Conservation (phyloP, 2,329 filamentous ascomycete genomes). For the Epichloe glyceriae region DNA sequence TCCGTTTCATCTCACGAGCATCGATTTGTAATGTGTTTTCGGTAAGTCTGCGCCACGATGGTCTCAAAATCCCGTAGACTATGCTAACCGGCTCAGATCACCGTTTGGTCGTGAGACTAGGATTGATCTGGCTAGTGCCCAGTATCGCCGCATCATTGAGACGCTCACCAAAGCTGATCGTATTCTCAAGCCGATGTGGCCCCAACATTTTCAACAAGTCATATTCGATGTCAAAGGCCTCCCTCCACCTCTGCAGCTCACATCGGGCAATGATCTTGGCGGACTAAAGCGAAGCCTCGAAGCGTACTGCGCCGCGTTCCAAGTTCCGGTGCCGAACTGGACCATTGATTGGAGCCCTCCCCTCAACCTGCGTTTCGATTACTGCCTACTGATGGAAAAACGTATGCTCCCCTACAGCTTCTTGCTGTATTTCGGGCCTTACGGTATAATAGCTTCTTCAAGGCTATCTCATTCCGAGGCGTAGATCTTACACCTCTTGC, state of each 20-base stretch:
- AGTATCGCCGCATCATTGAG: constrained; percentile 40
- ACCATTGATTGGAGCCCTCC: constrained; percentile 31
- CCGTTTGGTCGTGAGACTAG: constrained; percentile 31
- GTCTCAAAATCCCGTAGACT: neutral
- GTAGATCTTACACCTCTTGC: constrained; percentile 33
- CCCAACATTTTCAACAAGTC: constrained; percentile 38
- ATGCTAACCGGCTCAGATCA: constrained; percentile 15
- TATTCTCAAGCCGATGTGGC: constrained; percentile 45
- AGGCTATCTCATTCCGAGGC: constrained; percentile 40
- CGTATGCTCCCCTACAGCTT: constrained; percentile 38
- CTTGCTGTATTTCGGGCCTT: constrained; percentile 43
- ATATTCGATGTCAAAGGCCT: constrained; percentile 41
- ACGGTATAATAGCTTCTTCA: constrained; percentile 47
- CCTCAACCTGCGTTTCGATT: constrained; percentile 40
- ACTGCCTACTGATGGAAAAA: constrained; percentile 25
- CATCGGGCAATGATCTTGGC: constrained; percentile 41
- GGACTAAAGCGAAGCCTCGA: constrained; percentile 41
- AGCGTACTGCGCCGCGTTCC: constrained; percentile 41
- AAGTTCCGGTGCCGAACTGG: constrained; percentile 37
- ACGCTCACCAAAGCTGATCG: constrained; percentile 41
- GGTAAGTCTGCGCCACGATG: constrained; percentile 22
- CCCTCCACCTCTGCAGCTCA: constrained; percentile 38
- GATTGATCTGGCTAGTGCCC: constrained; percentile 39
- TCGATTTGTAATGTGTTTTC: constrained; percentile 41
- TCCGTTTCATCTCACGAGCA: constrained; percentile 40